Evolutionary conservation across 345 rosid genomes (phyloP), one percentile per base, ranked within the genome.

Genomic region (Gossypium rotundifolium): DNA sequence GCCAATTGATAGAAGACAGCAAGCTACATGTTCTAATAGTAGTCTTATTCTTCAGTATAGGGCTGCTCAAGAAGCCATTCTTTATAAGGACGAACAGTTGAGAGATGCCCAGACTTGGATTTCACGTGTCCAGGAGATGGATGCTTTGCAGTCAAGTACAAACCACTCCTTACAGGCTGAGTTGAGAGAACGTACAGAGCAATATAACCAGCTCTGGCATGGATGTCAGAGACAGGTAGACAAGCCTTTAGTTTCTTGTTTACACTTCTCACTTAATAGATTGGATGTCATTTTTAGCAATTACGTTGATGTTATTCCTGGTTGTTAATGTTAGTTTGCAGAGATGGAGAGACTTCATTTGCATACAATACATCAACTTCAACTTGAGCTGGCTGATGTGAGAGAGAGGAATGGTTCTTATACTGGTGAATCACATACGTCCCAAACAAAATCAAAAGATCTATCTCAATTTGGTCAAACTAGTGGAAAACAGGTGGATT

Each of bases 141-240:
- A 91, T 86, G 93, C 84, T 46, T 78, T 91, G 83, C 98, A 93
- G 72, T 85, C 98, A 60, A 84, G 75, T 65, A 84, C 96, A 73
- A 89, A 85, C 74, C 93, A 89, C 64, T 83, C 92, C 2, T 82
- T 93, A 72, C 99, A 93, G 83, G 87, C 85, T 73, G 96, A 93
- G 76, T 80, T 96, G 80, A 81, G 87, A 73, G 98, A 91, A 60
- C 92, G 94, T 23, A 91, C 88, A 23, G 96, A 91, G 64, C 98
- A 89, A 76, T 90, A 85, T 78, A 90, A 88, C 77, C 99, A 95
- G 82, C 94, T 95, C 23, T 95, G 97, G 99, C 79, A 79, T 65
- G 92, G 90, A 62, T 95, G 90, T 81, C 99, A 93, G 81, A 86
- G 97, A 87, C 99, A 95, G 99, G 99, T 95, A 75, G 23, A 63